These are phyloP conservation scores for Acanthamoeba castellanii DNA, from an alignment of 208 protist species.

Conservation along the genomic window DNA sequence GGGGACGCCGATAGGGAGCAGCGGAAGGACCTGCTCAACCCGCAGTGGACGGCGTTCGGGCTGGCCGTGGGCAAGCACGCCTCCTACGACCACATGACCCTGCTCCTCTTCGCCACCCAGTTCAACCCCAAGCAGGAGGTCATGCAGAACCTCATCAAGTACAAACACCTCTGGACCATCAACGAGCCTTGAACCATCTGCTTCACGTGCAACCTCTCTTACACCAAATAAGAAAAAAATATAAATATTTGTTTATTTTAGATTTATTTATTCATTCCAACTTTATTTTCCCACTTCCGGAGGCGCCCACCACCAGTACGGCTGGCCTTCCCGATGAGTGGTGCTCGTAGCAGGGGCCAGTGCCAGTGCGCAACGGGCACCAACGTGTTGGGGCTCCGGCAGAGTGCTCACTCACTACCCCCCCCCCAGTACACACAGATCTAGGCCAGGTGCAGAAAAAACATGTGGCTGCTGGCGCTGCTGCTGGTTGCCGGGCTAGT, in stretches of 20 bases:
- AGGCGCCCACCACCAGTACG: no score
- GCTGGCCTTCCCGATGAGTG: no score
- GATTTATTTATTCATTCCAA: no score
- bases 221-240: not conserved
- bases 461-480: not conserved
- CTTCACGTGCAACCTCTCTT: no score
- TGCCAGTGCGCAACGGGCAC: no score
- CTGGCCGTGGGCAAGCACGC: constrained; percentile 45
- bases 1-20: not conserved
- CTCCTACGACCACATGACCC: constrained; percentile 34
- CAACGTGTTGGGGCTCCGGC: no score
- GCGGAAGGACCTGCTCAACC: constrained; percentile 31
- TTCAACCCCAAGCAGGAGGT: constrained; percentile 29
- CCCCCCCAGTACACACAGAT: no score
- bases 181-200: not conserved
- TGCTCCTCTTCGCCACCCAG: constrained; percentile 23
- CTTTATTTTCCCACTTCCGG: no score
- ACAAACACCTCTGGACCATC: constrained; percentile 37
- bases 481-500: not conserved
- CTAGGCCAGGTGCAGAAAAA: no score
- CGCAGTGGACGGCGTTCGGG: not conserved
- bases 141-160: not conserved
- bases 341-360: no score
- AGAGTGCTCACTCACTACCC: no score
- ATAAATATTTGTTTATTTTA: not conserved